Base-by-base conservation (phyloP, 2,329 filamentous ascomycete species). In the Botrytis hyacinthi region DNA sequence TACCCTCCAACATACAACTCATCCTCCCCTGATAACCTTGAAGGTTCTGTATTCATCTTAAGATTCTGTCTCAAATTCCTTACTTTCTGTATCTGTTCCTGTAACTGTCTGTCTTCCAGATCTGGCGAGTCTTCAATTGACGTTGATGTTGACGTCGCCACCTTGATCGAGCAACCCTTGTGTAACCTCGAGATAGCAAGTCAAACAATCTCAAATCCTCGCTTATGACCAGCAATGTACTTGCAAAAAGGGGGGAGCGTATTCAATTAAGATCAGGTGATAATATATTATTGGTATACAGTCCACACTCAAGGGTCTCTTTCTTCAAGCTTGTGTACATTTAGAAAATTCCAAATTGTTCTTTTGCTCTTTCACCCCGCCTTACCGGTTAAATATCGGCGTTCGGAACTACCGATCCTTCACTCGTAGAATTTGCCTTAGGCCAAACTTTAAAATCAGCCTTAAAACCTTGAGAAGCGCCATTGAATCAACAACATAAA, bases 1-100 rank as follows among this genome's bases (percentile, higher is more conserved):
- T 85, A 95, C 93, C 93, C 92, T 83, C 93, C 92, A 77, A 96
- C 91, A 82, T 91, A 95, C 77, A 96, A 86, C 76, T 93, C 89
- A 75, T 91, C 86, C 77, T 89, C 87, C 44, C 91, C 91, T 6
- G 90, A 88, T 70, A 95, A 87, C 79, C 87, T 87, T 80, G 92
- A 90, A 77, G 94, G 83, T 10, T 86, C 84, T 88, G 91, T 60
- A 60, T 72, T 72, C 71, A 72, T 72, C n/a, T 32, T 69, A 26
- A 72, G 61, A 35, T 72, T 68, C 42, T n/a, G 29, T 40, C 71
- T 68, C 18, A 72, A 32, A 29, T 68, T 29, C 16, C 51, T 37
- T 16, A 72, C 63, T 51, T 44, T 69, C 63, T 29, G 44, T 32
- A 69, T 46, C 71, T 69, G 51, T 37, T 57, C 48, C 68, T 46